These are phyloP conservation scores for Teratosphaeria destructans DNA, from an alignment of 2,329 filamentous ascomycete species.

Conservation along the genomic window DNA sequence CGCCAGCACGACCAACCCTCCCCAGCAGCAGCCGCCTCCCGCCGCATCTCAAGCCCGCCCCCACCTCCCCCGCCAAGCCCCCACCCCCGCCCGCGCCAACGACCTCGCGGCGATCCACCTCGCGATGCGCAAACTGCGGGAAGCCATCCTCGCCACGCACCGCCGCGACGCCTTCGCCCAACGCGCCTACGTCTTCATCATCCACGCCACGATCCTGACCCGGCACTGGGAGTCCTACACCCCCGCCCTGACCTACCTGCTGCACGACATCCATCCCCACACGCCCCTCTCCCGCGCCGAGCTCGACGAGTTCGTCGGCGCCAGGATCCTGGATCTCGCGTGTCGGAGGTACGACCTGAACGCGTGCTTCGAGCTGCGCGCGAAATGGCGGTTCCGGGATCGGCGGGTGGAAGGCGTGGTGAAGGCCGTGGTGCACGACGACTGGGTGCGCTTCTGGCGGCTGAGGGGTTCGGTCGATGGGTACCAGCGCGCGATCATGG, in stretches of 20 bases:
- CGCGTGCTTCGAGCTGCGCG: constrained; percentile 59
- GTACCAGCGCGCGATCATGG: constrained; percentile 67
- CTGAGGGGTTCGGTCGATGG: constrained; percentile 65
- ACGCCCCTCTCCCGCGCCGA: constrained; percentile 60
- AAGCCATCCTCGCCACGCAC: constrained; percentile 72
- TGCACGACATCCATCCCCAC: constrained; percentile 58
- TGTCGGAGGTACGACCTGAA: constrained; percentile 69
- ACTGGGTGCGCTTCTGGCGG: constrained; percentile 71
- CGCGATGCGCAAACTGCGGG: constrained; percentile 82
- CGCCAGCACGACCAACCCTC: not conserved
- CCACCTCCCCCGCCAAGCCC: constrained; percentile 13
- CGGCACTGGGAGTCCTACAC: constrained; percentile 82
- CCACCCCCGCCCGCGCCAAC: constrained; percentile 38
- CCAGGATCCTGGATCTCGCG: constrained; percentile 77
- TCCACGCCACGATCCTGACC: constrained; percentile 70
- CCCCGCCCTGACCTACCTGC: constrained; percentile 70
- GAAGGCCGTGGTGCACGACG: constrained; percentile 62
- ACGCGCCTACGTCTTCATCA: constrained; percentile 85
- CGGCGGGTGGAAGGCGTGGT: constrained; percentile 60
- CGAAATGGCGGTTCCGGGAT: constrained; percentile 52
- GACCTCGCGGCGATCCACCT: constrained; percentile 66
- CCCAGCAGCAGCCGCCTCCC: not conserved
- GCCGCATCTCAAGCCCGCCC: constrained; percentile 14
- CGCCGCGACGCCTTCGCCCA: constrained; percentile 71
- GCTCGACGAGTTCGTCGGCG: constrained; percentile 66